Evolutionary conservation across 768 basidiomycete species (phyloP).

Genomic region (Tylopilus plumbeoviolaceoides): DNA sequence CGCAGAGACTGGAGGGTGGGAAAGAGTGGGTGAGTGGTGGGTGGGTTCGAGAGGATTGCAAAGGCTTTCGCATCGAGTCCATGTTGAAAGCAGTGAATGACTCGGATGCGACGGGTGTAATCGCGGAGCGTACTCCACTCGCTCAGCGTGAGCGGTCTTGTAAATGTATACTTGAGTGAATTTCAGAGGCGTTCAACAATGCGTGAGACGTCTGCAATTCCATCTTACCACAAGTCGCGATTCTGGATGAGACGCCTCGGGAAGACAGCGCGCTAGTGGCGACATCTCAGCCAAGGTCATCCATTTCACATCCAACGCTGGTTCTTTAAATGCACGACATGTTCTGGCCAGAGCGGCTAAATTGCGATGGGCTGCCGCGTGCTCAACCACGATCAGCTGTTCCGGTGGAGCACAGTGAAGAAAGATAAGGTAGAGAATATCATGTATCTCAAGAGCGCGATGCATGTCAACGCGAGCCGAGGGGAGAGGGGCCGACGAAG

Average conservation of each 20-base stretch:
- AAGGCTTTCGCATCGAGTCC: too few species aligned
- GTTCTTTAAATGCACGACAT: not conserved
- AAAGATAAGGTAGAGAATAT: not conserved
- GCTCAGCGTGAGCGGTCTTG: too few species aligned
- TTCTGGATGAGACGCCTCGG: not conserved
- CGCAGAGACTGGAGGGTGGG: too few species aligned
- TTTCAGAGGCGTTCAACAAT: too few species aligned
- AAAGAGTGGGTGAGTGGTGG: too few species aligned
- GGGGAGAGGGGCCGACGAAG: too few species aligned
- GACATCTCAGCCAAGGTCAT: not conserved
- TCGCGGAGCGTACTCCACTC: too few species aligned
- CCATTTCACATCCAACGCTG: not conserved
- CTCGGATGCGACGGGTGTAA: too few species aligned
- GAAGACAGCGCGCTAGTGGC: not conserved
- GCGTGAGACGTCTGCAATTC: not conserved
- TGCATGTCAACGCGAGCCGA: not conserved
- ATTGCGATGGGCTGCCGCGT: not conserved
- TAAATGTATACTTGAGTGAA: too few species aligned
- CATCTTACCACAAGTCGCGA: not conserved
- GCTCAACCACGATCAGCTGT: not conserved
- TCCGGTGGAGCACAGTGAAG: not conserved
- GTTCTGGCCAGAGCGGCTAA: not conserved
- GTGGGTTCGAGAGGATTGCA: too few species aligned
- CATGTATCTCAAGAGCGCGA: not conserved
- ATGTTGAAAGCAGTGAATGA: too few species aligned